Evolutionary conservation across 2,329 filamentous ascomycete species (phyloP).

Genomic region (Sclerotinia trifoliorum): DNA sequence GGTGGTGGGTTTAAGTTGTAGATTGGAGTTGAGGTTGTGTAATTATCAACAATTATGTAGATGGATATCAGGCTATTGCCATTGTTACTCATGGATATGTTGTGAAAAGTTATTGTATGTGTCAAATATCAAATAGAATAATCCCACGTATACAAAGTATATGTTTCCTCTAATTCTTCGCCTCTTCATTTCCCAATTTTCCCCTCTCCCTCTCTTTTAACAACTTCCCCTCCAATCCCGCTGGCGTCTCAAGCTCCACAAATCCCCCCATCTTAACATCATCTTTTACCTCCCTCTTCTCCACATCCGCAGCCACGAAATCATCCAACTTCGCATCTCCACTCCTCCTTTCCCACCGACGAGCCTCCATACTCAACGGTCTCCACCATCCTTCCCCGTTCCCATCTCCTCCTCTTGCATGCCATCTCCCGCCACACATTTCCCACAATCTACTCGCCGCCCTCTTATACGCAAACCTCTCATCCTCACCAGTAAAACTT

Average conservation of each 20-base stretch:
- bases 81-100: not conserved
- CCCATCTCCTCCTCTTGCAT: slow-evolving; percentile 54
- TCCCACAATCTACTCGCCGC: slow-evolving; percentile 79
- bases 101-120: not conserved
- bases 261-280: slow-evolving; percentile 46
- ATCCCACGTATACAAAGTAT: not conserved
- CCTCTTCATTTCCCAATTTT: not conserved
- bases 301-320: slow-evolving; percentile 22
- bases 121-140: not conserved
- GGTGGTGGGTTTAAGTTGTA: slow-evolving; percentile 61
- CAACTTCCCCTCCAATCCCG: slow-evolving; percentile 41
- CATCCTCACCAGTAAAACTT: slow-evolving; percentile 76
- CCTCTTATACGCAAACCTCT: slow-evolving; percentile 77
- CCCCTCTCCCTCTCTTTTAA: slow-evolving; percentile 28
- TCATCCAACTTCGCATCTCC: too few relatives aligned
- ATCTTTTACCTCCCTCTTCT: slow-evolving; percentile 26
- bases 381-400: slow-evolving; percentile 60
- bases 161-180: not conserved
- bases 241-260: slow-evolving; percentile 46
- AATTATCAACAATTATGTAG: not conserved
- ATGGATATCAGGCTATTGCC: slow-evolving; percentile 8
- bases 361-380: slow-evolving; percentile 60
- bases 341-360: slow-evolving; percentile 60
- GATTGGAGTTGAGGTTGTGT: not conserved
- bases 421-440: slow-evolving; percentile 73